These are phyloP conservation scores for Linnemannia hyalina DNA, from an alignment of 192 early-diverging fungal species.

Conservation along the genomic window DNA sequence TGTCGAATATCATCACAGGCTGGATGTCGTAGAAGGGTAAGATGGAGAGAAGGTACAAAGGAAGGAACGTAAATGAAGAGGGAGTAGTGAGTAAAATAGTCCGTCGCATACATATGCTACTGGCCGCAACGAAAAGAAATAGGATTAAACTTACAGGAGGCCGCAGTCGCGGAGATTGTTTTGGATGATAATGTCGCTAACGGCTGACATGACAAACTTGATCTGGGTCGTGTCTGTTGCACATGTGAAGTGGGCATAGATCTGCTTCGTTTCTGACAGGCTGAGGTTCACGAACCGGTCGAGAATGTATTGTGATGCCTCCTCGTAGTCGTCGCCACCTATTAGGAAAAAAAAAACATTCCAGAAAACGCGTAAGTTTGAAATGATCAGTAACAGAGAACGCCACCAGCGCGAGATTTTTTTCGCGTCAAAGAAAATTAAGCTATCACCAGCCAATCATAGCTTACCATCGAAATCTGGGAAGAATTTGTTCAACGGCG, in stretches of 20 bases:
- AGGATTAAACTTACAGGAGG: slow-evolving; percentile 63
- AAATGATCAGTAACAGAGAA: neutral
- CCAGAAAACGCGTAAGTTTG: neutral
- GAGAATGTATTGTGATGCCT: slow-evolving; percentile 81
- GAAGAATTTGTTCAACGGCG: slow-evolving; percentile 92
- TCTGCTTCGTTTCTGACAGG: slow-evolving; percentile 81
- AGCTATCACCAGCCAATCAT: neutral
- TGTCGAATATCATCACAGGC: too few species aligned
- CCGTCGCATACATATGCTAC: too few species aligned
- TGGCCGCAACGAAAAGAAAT: neutral
- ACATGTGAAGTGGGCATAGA: slow-evolving; percentile 89
- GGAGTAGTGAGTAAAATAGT: too few species aligned
- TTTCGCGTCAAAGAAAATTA: neutral
- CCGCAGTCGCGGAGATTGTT: slow-evolving; percentile 82
- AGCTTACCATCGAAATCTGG: slow-evolving; percentile 77
- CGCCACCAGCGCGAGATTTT: neutral
- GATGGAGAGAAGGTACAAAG: too few species aligned
- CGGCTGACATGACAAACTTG: slow-evolving; percentile 87
- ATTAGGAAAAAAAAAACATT: neutral
- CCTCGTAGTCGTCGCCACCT: slow-evolving; percentile 74
- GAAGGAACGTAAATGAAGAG: too few species aligned
- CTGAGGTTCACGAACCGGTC: slow-evolving; percentile 84
- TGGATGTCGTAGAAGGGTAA: too few species aligned
- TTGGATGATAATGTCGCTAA: slow-evolving; percentile 90
- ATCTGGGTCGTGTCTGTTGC: slow-evolving; percentile 88